A percentile compares a stretch with the other conserved stretches of the same genome.
Evolutionary conservation across 1,139 yeast genomes (phyloP).

Genomic region (Debaryomyces robertsiae): DNA sequence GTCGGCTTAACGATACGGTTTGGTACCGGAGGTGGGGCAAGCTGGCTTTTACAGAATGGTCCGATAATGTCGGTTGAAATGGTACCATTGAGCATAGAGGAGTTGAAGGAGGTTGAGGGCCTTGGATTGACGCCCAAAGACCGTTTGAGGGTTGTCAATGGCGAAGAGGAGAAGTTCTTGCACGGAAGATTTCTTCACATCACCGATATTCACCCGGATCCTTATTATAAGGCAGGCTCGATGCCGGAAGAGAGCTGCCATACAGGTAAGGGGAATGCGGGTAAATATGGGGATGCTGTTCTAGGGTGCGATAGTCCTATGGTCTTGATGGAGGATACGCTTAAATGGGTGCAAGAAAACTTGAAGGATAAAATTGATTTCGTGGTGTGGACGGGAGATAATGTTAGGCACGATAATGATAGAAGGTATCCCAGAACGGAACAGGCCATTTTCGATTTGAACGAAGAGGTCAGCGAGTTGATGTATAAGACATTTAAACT

Average conservation of each 20-base stretch:
- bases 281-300: conserved; percentile 74
- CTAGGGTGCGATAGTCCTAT: conserved; percentile 75
- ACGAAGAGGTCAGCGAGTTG: conserved; percentile 56
- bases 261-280: conserved; percentile 52
- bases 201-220: conserved; percentile 86
- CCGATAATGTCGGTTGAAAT: background rate
- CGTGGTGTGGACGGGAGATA: conserved; percentile 90
- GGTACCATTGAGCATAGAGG: background rate
- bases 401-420: conserved; percentile 84
- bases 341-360: conserved; percentile 65
- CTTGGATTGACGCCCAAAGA: conserved; percentile 38
- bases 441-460: conserved; percentile 66
- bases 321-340: conserved; percentile 59
- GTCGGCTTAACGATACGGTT: background rate
- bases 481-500: conserved; percentile 54
- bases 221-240: conserved; percentile 59
- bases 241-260: conserved; percentile 60
- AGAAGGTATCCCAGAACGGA: conserved; percentile 73
- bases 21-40: background rate
- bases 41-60: too few relatives aligned
- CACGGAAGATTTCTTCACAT: conserved; percentile 83
- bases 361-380: conserved; percentile 77
- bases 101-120: conserved; percentile 1
- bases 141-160: conserved; percentile 29
- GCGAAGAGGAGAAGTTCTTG: conserved; percentile 28